Evolutionary conservation across 2,329 filamentous ascomycete species (phyloP), one percentile per base, ranked within the genome.

Genomic region (Arthrobotrys musiformis): DNA sequence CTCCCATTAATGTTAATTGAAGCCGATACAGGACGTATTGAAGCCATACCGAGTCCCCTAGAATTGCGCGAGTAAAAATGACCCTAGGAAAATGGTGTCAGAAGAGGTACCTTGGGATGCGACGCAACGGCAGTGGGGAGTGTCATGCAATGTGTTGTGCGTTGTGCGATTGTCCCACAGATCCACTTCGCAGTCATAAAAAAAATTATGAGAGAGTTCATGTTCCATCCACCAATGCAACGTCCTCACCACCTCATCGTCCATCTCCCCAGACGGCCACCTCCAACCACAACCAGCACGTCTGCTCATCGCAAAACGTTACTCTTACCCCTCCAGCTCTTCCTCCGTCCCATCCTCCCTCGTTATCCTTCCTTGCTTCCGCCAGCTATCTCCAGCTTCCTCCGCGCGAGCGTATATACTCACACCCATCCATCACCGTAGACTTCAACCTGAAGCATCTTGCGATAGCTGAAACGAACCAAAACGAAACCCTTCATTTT

Each of bases 121-220:
- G n/a, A n/a, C n/a, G n/a, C n/a, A n/a, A n/a, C n/a, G n/a, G n/a
- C 19, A 24, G 5, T 15, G 19, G 19, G 44, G 30, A 11, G 4
- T n/a, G 13, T n/a, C 4, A 3, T 2, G n/a, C n/a, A n/a, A 63
- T 64, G 60, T 64, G 60, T 64, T 64, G 60, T 58, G 54, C 11
- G 54, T 58, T 58, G 54, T 26, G 19, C 13, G 54, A 58, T 40
- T 19, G 2, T 8, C 33, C 9, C 7, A 6, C 8, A 7, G 22
- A 13, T 9, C 8, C 52, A 30, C 52, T 15, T 2, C 6, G 22
- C 4, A 28, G 17, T 22, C 26, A 37, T 37, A 58, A 58, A 58
- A 58, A 58, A 40, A 22, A 35, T 35, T 13, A 33, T n/a, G n/a
- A n/a, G n/a, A n/a, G n/a, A 6, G 3, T 46, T 24, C 6, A 46